Base-by-base conservation (phyloP, 805 yeast species). In the Priceomyces carsonii region DNA sequence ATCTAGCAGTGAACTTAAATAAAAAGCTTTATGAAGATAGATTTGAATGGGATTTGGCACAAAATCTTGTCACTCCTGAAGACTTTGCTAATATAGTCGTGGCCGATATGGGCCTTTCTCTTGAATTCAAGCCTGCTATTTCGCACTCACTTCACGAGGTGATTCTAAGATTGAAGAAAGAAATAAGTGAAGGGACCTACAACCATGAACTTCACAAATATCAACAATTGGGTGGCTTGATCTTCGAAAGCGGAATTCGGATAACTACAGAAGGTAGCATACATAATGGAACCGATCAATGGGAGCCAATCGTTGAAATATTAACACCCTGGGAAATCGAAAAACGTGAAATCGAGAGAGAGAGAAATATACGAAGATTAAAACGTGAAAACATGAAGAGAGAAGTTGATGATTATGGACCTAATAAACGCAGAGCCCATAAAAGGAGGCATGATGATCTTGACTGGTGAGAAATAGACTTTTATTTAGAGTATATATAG, bases 261-360 rank as follows among this genome's bases (percentile, higher is more conserved):
- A 68, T 68, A 13, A 53, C 63, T 3, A 68, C 73, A 77, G 65
- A 78, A 90, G 55, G 73, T 72, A 52, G 96, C 52, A 73, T 77
- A 19, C 93, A 84, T 52, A 79, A 79, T 33, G 73, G 86, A 17
- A 95, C 95, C 20, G 85, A 80, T 23, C 76, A 69, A 26, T 93
- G 96, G 95, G 81, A 82, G 36, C 99, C 99, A 18, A 73, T 79
- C 27, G 83, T 91, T 5, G 98, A 91, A 59, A 77, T 79, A 9
- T 71, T 93, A 40, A 80, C 93, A 1, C 90, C 86, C 36, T 88
- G 90, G 77, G 99, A 93, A 60, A 87, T 93, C 38, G 97, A 91
- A 55, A 83, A 84, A 63, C 76, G 98, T 47, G 98, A 93, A 57
- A 88, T 89, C 48, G 99, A 93, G 62, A 80, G 95, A 53, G 96